Evolutionary conservation across 257 asterid genomes (phyloP).

Genomic region (Jacaranda mimosifolia): DNA sequence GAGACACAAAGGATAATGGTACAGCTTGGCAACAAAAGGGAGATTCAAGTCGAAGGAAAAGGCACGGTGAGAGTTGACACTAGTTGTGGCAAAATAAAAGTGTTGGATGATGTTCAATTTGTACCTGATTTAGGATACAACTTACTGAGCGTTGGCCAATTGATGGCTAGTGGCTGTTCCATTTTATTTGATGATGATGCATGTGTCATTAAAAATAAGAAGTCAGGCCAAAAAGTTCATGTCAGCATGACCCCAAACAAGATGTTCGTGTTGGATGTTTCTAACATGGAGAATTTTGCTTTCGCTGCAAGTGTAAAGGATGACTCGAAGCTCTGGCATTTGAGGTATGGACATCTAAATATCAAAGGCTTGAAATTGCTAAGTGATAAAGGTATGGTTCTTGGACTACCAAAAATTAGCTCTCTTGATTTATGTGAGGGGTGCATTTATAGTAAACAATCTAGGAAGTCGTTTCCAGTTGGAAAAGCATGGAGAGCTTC

Average conservation of each 20-base stretch:
- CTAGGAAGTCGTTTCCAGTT: too few species aligned
- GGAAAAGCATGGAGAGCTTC: too few species aligned
- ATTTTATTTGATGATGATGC: constrained; percentile 19
- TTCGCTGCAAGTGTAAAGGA: not conserved
- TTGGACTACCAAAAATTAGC: constrained; percentile 20
- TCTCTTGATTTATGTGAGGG: too few species aligned
- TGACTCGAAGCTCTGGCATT: constrained; percentile 18
- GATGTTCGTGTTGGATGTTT: constrained; percentile 15
- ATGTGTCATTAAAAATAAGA: not conserved
- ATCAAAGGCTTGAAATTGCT: constrained; percentile 9
- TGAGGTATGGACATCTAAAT: not conserved
- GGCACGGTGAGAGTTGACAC: not conserved
- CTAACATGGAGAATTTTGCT: not conserved
- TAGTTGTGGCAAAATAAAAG: not conserved
- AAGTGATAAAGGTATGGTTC: not conserved
- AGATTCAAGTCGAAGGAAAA: constrained; percentile 11
- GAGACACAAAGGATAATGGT: not conserved
- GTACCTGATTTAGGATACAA: constrained; percentile 24
- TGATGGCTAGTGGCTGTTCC: constrained; percentile 20
- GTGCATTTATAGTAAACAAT: too few species aligned
- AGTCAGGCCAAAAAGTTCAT: not conserved
- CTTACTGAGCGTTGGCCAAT: constrained; percentile 29
- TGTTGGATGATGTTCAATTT: constrained; percentile 10
- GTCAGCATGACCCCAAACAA: not conserved
- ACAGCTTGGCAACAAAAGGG: not conserved